Evolutionary conservation across 1,284 basidiomycete species (phyloP), one percentile per base, ranked within the genome.

Genomic region (Leccinum griseonigrum): DNA sequence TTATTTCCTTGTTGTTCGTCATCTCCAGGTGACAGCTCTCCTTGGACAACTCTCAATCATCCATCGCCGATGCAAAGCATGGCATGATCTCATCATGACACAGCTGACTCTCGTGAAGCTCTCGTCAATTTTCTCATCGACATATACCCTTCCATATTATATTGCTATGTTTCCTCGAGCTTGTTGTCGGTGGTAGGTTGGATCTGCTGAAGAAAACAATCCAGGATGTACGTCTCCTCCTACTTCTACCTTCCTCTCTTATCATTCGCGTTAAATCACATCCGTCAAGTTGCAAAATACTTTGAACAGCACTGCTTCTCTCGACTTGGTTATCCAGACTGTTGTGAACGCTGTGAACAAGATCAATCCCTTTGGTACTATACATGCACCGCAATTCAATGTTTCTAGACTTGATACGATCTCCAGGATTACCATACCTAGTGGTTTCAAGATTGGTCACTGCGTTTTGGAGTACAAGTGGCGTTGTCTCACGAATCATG

Each of bases 81-180:
- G 82, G 22, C 22, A 22, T 22, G 22, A 88, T 61, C 79, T 97
- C 6, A 76, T 95, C 29, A 77, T 22, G 22, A 22, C 22, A 22
- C 91, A 0, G 91, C 91, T 64, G 92, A 84, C 13, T 87, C 94
- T 16, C 88, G 92, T 28, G 85, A 79, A 6, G 84, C 87, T 4
- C 82, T 96, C 58, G 79, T 92, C 36, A 91, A 92, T 67, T 98
- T 98, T 76, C 85, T 97, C 62, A 86, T 98, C 68, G 91, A 95
- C 76, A 86, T 90, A 58, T 98, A 98, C 74, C 88, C 94, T 43
- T 94, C 92, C 4, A 89, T 95, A 1, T 88, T 97, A 67, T 22
- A 22, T 22, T 22, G 22, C 81, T 98, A 56, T 98, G 96, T 76
- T 94, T 97, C 66, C 79, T 97, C 66, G 94, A 98, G 77, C 82